Base-by-base conservation (phyloP, 2,329 filamentous ascomycete species). In the Epichloe glyceriae region DNA sequence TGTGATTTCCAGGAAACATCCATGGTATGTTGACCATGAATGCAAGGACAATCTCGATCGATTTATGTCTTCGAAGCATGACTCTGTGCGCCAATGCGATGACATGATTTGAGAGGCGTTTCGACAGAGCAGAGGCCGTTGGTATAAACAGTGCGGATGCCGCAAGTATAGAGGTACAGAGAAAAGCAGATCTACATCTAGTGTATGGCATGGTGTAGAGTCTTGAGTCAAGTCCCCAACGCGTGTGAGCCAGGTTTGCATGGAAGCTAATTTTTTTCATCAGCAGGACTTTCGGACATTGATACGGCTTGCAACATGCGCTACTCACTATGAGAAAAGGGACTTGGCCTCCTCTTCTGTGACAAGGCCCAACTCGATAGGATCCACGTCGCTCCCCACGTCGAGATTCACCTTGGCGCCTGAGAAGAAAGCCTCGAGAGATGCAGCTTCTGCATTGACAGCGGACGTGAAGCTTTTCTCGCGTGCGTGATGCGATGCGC, bases 11-110 rank as follows among this genome's bases (percentile, higher is more conserved):
- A 1, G 81, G 80, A 33, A 79, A 78, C 75, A 87, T 86, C 84
- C 84, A 88, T 0, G 84, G 84, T 6, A 88, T 76, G 54, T 86
- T 86, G 34, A 86, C 75, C 79, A 88, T 83, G 60, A 87, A 87
- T 0, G 81, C 84, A 1, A 88, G 68, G 0, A 88, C 80, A 51
- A 88, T 86, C 61, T 88, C 84, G 5, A 86, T 82, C 0, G 84
- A 88, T 51, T 82, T 76, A 58, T 80, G 76, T 2, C 82, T 77
- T 44, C 76, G 73, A 0, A 73, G 67, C 47, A 83, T 79, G 42
- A 87, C 74, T 30, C 76, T 73, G 26, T 80, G 75, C 0, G 80
- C 83, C 3, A 88, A 72, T 22, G 70, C 70, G 54, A 78, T 81
- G 54, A 76, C 76, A 56, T 88, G 84, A 49, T 78, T 74, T 0